Evolutionary conservation across 495 filamentous ascomycete species (phyloP).

Genomic region (Apiosordaria backusii): DNA sequence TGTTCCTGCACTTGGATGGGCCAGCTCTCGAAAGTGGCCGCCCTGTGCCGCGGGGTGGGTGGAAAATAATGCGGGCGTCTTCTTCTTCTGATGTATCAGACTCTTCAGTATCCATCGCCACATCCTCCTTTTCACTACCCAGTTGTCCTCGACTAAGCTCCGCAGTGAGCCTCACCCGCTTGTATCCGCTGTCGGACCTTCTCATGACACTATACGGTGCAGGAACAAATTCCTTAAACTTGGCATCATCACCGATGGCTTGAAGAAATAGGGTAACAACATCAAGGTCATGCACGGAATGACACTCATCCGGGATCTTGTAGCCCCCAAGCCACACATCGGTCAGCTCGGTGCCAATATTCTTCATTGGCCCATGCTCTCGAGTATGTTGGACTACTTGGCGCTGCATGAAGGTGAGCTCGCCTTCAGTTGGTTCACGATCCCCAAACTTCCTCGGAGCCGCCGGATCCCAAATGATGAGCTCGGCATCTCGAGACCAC

Average conservation of each 20-base stretch:
- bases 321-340: slow-evolving; percentile 41
- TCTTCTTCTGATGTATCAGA: slow-evolving; percentile 19
- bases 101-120: background rate
- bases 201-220: slow-evolving; percentile 24
- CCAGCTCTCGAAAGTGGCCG: background rate
- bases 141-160: background rate
- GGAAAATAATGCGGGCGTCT: slow-evolving; percentile 39
- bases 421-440: slow-evolving; percentile 13
- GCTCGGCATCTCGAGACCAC: slow-evolving; percentile 25
- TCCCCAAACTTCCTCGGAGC: slow-evolving; percentile 22
- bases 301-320: slow-evolving; percentile 15
- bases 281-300: slow-evolving; percentile 23
- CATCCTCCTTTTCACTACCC: background rate
- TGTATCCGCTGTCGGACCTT: slow-evolving; percentile 19
- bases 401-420: slow-evolving; percentile 41
- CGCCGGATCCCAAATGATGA: slow-evolving; percentile 48
- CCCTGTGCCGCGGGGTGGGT: slow-evolving; percentile 35
- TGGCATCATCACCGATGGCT: slow-evolving; percentile 11
- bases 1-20: slow-evolving; percentile 37
- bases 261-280: slow-evolving; percentile 24
- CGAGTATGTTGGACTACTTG: slow-evolving; percentile 33
- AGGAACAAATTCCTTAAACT: slow-evolving; percentile 29
- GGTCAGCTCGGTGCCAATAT: slow-evolving; percentile 27
- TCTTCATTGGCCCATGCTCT: slow-evolving; percentile 22
- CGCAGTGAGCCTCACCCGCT: slow-evolving; percentile 2